Evolutionary conservation across 176 grass and related monocot species (phyloP).

Genomic region (Aegilops umbellulata): DNA sequence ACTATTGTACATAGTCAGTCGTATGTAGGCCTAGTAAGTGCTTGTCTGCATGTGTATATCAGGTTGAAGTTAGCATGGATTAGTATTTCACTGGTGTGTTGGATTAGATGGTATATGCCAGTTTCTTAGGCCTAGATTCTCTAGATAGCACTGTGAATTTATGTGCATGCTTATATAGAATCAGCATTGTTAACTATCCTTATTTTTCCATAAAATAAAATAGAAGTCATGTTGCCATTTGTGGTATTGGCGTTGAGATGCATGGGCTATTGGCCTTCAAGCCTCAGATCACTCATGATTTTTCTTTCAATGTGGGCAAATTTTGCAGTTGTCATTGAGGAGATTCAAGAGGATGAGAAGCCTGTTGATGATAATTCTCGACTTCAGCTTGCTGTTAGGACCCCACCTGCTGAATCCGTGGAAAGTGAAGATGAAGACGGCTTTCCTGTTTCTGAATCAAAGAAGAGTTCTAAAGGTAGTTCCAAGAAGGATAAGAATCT

Average conservation of each 20-base stretch:
- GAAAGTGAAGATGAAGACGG: constrained; percentile 98
- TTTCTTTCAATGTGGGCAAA: constrained; percentile 14
- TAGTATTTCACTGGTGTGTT: not conserved
- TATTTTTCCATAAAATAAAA: not conserved
- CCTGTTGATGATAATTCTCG: constrained; percentile 41
- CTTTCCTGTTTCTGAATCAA: constrained; percentile 67
- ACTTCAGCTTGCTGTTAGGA: constrained; percentile 49
- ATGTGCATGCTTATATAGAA: not conserved
- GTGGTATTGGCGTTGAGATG: not conserved
- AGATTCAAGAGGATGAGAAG: constrained; percentile 82
- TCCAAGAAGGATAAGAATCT: constrained; percentile 3
- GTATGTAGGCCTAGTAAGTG: not conserved
- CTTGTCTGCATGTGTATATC: not conserved
- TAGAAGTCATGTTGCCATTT: not conserved
- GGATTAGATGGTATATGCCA: not conserved
- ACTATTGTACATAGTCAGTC: not conserved
- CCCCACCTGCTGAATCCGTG: constrained; percentile 27
- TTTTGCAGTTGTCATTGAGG: constrained; percentile 88
- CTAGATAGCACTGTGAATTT: not conserved
- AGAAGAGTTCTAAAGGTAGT: constrained; percentile 37
- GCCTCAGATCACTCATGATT: not conserved
- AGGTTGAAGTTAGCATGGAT: not conserved
- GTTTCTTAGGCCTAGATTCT: not conserved
- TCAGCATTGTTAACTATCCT: not conserved
- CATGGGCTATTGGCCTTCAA: not conserved